Percentiles rank a stretch among this genome's conserved stretches.
These are phyloP conservation scores for Dimargaris xerosporica DNA, from an alignment of 192 early-diverging fungal species.

Conservation along the genomic window DNA sequence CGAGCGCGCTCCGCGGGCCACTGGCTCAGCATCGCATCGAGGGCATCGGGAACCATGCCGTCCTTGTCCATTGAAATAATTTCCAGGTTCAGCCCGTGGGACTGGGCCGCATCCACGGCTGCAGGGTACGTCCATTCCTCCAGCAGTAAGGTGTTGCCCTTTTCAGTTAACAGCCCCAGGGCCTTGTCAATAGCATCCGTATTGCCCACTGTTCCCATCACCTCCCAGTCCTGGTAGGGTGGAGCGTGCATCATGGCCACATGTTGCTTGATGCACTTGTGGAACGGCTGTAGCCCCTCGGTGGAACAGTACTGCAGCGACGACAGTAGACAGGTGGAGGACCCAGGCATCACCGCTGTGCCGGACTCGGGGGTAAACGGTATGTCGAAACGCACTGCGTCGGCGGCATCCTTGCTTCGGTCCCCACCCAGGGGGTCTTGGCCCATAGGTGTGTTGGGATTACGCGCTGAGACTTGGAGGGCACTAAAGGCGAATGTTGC, in stretches of 20 bases:
- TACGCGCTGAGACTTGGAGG: conserved; percentile 35
- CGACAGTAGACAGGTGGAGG: conserved; percentile 20
- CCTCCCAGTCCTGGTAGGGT: conserved; percentile 45
- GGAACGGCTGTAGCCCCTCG: conserved; percentile 30
- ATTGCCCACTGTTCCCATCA: conserved; percentile 43
- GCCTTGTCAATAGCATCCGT: conserved; percentile 43
- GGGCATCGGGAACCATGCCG: conserved; percentile 43
- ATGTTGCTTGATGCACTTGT: conserved; percentile 28
- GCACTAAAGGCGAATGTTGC: conserved; percentile 45
- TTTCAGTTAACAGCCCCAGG: conserved; percentile 34
- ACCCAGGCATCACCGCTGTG: conserved; percentile 6
- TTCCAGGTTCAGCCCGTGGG: conserved; percentile 30
- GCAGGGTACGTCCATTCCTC: conserved; percentile 52
- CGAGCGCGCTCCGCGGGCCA: conserved; percentile 26
- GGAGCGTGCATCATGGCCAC: conserved; percentile 31
- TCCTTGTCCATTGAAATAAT: conserved; percentile 39
- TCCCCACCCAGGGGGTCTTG: conserved; percentile 39
- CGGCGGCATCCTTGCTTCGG: conserved; percentile 18
- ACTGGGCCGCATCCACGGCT: conserved; percentile 32
- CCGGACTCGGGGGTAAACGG: not conserved
- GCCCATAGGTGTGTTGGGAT: too few relatives aligned
- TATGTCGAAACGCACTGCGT: conserved; percentile 11
- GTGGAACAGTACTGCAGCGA: conserved; percentile 51
- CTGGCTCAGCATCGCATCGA: conserved; percentile 30
- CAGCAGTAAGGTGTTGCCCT: conserved; percentile 41